Base-by-base conservation (phyloP, 2,329 filamentous ascomycete genomes). In the Gaeumannomyces tritici region DNA sequence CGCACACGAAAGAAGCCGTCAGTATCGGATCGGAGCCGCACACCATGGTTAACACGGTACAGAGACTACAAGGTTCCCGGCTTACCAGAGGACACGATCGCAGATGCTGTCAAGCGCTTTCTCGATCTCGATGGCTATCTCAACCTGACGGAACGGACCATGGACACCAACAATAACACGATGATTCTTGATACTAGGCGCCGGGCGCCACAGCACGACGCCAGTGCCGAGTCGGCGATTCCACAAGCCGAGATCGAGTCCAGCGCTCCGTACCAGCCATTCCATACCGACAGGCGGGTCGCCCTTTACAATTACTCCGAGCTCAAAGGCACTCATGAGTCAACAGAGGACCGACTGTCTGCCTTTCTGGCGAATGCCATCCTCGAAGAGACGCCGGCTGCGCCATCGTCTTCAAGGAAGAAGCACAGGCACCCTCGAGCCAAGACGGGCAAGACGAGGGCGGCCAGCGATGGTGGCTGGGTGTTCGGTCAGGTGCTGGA, bases 261-360 rank as follows among this genome's bases (percentile, higher is more conserved):
- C 1, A 97, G 93, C 70, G 90, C 93, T 5, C 91, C 93, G 2
- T 98, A 96, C 69, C 93, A 96, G 70, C 93, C 95, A 1, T 97
- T 98, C 77, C 93, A 98, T 72, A 95, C 93, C 0, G 93, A 98
- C 70, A 84, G 86, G 62, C 86, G 93, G 3, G 90, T 98, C 57
- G 85, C 82, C n/a, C 79, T 97, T 31, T 89, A 87, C 67, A 83
- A 91, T 55, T 90, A 88, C 70, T 74, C 13, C 27, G 42, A 51
- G 42, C 42, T 21, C 21, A 51, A 51, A 51, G 61, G 56, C 7
- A 21, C n/a, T 56, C 60, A 56, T 54, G 59, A 35, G 18, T n/a
- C 42, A 11, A 9, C 6, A 9, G 31, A 60, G 29, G 72, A 76
- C 15, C 70, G 73, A 11, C 68, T 78, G 26, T 74, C 78, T 29